Conservation (phyloP, 164 flowering plant genomes). For the Cinnamomum micranthum region DNA sequence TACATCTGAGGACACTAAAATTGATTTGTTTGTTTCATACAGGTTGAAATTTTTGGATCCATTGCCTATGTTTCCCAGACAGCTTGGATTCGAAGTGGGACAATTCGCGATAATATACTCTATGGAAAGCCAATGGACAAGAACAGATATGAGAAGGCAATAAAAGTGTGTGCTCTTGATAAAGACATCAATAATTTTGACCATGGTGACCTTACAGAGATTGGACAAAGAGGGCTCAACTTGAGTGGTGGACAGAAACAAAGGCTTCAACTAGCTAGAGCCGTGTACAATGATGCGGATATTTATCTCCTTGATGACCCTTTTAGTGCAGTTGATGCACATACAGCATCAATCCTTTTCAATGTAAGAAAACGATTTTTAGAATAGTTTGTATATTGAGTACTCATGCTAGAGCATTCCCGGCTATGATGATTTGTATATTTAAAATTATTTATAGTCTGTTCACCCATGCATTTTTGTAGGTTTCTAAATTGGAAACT, state of each 20-base stretch:
- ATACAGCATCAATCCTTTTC: conserved; percentile 71
- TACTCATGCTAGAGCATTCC: background rate
- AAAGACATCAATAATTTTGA: conserved; percentile 60
- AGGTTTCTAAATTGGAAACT: background rate
- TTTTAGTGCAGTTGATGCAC: conserved; percentile 94
- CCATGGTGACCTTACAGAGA: conserved; percentile 90
- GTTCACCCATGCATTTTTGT: background rate
- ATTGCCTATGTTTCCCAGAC: conserved; percentile 88
- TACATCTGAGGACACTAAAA: background rate
- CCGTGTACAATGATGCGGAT: conserved; percentile 81
- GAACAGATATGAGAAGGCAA: conserved; percentile 47
- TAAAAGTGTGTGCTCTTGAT: conserved; percentile 69
- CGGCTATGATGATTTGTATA: too few relatives aligned
- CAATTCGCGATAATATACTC: conserved; percentile 76
- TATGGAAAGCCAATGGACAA: conserved; percentile 66
- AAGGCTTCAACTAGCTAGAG: conserved; percentile 89
- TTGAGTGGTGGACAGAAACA: conserved; percentile 98
- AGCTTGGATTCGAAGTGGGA: conserved; percentile 91
- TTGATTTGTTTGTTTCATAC: background rate
- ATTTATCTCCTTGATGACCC: conserved; percentile 91
- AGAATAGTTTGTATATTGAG: background rate
- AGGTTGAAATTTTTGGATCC: conserved; percentile 65
- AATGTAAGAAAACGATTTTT: conserved; percentile 36
- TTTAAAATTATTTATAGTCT: too few relatives aligned
- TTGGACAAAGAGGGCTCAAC: conserved; percentile 88